Evolutionary conservation across 352 stramenopile species (phyloP), one percentile per base, ranked within the genome.

Genomic region (Globisporangium viniferum): DNA sequence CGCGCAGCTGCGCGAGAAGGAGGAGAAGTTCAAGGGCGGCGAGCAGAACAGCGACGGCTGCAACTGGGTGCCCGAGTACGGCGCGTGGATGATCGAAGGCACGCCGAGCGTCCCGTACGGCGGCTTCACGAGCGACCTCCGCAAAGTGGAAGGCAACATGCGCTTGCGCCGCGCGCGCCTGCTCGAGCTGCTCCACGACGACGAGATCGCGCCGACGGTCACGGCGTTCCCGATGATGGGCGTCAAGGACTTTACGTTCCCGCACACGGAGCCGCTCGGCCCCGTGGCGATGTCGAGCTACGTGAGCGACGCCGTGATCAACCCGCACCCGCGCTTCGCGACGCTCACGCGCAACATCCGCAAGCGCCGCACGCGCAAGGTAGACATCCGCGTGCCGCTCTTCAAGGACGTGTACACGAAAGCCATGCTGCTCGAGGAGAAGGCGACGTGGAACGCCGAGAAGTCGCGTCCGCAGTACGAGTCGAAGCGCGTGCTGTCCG

Each of bases 61-160:
- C 80, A 98, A 88, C 67, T 99, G 97, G 97, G 97, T 99, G 72
- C 98, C 98, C 39, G 98, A 99, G 78, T 99, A 99, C 76, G 98
- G 98, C 51, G 88, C 92, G 14, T 99, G 98, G 97, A 99, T 99
- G 98, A 95, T 99, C 24, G 98, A 99, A 83, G 94, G 96, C 54
- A 99, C 97, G 60, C 97, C 98, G 18, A 89, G 70, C 60, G 82
- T 80, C 39, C 97, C 97, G 0, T 99, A 99, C 74, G 92, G 88
- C 49, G 95, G 96, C 63, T 99, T 98, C 70, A 97, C 94, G 14
- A 94, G 79, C 54, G 96, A 99, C 73, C 77, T 99, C 53, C 83
- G 94, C 66, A 93, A 97, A 63, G 97, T 99, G 4, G 98, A 99
- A 79, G 77, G 78, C 36, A 99, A 99, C 74, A 99, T 99, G 97